These are phyloP conservation scores for Citropsis articulata DNA, from an alignment of 345 rosid species.

Conservation along the genomic window DNA sequence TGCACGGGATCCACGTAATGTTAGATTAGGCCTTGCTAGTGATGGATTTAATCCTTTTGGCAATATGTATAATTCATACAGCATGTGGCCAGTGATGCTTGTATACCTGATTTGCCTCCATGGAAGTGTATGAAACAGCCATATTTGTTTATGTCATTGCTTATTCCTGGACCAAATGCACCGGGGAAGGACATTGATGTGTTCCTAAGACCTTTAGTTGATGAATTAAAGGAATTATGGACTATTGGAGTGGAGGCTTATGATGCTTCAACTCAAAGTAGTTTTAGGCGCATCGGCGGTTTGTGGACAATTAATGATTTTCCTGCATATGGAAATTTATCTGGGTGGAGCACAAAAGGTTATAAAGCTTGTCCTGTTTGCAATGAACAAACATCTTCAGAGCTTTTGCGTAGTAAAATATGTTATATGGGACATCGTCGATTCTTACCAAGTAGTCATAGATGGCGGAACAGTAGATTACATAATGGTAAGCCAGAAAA, in stretches of 20 bases:
- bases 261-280: not conserved
- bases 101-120: slow-evolving; percentile 1
- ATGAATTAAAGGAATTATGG: not conserved
- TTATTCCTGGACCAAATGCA: not conserved
- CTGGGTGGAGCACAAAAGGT: no score
- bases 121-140: not conserved
- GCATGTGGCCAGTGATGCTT: slow-evolving; percentile 7
- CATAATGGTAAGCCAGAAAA: no score
- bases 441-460: no score
- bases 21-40: not conserved
- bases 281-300: no score
- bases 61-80: not conserved
- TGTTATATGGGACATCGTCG: no score
- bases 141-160: not conserved
- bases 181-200: not conserved
- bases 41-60: slow-evolving; percentile 3
- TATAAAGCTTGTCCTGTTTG: no score
- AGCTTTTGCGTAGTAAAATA: no score
- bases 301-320: no score
- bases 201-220: not conserved
- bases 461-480: no score
- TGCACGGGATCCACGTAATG: not conserved
- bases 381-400: no score
- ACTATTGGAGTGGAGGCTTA: not conserved
- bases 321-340: no score